phyloP scores from a whole-genome alignment of 495 filamentous ascomycete species.

The Pseudoneurospora amorphoporcata region DNA sequence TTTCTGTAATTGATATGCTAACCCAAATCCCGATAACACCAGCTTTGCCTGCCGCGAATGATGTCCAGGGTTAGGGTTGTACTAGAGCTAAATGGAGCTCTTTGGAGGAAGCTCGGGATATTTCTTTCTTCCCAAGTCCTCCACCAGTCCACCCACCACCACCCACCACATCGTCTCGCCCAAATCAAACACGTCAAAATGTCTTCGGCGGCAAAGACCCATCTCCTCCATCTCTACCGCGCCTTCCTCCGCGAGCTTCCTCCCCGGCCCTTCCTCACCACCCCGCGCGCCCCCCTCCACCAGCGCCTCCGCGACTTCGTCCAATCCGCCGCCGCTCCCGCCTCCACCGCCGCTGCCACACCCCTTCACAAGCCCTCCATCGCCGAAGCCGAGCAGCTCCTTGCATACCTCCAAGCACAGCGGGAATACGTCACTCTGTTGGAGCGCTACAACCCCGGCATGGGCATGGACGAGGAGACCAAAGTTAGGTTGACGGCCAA shows the following conservation, averaged over 20 bases:
- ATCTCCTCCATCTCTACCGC: slow-evolving; percentile 74
- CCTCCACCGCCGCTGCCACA: slow-evolving; percentile 1
- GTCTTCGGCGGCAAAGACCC: slow-evolving; percentile 18
- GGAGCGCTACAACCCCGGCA: slow-evolving; percentile 88
- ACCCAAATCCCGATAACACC: not conserved
- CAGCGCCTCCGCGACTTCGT: slow-evolving; percentile 47
- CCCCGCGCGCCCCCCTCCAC: slow-evolving; percentile 47
- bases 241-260: slow-evolving; percentile 86
- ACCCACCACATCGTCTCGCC: not conserved
- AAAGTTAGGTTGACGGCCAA: slow-evolving; percentile 70
- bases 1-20: not conserved
- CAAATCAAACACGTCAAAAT: slow-evolving; percentile 5
- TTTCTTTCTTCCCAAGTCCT: not conserved
- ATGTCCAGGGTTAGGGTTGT: not conserved
- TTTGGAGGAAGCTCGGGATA: not conserved
- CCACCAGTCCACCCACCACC: not conserved
- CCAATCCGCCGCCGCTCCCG: slow-evolving; percentile 14
- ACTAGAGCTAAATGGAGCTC: not conserved
- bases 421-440: slow-evolving; percentile 66
- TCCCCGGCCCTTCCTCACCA: slow-evolving; percentile 45
- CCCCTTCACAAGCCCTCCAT: slow-evolving; percentile 13
- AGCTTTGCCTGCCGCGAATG: not conserved
- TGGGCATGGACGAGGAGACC: slow-evolving; percentile 77
- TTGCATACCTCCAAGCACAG: slow-evolving; percentile 74
- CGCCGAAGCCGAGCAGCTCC: slow-evolving; percentile 61